Base-by-base conservation (phyloP, 73 alveolate genomes). In the Paramecium biaurelia region DNA sequence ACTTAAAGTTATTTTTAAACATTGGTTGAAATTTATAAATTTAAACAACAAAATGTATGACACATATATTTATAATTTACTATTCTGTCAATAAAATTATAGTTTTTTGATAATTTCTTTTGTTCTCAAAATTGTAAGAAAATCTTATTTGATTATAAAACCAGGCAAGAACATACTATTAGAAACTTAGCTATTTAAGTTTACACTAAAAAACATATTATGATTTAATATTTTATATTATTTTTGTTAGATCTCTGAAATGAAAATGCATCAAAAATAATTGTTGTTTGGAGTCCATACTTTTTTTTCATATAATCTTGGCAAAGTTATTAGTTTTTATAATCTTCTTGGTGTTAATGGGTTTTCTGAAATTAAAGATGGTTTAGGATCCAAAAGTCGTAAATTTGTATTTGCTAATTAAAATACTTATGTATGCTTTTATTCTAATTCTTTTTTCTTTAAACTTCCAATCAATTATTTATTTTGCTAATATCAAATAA, bases 321-420 rank as follows among this genome's bases (percentile, higher is more conserved):
- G 90, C 24, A 79, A 47, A 43, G 38, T 45, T 41, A 47, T 79
- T n/a, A 79, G 21, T 45, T 79, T 79, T 47, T 43, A 23, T 47
- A 79, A n/a, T 79, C 90, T 79, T 79, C 90, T 79, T 79, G 90
- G 90, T 14, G 90, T 79, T 47, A 79, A 23, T 42, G 90, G 90
- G n/a, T 79, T 45, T 34, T 79, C 90, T 24, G 90, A 79, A 6
- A 79, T 79, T n/a, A 79, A 34, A 4, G 90, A 79, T 20, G 56
- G 45, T 45, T 79, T 15, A 24, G 90, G 70, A 24, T 79, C 56
- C 7, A 79, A 47, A 37, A 79, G 30, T 1, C 90, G 34, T 43
- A 79, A 47, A 79, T 79, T 79, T 8, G 90, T 42, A 79, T 79
- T 79, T 24, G 90, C 90, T 20, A 26, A 47, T 12, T 79, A 23